Conservation (phyloP, 345 rosid genomes). For the Citrus cavaleriei region DNA sequence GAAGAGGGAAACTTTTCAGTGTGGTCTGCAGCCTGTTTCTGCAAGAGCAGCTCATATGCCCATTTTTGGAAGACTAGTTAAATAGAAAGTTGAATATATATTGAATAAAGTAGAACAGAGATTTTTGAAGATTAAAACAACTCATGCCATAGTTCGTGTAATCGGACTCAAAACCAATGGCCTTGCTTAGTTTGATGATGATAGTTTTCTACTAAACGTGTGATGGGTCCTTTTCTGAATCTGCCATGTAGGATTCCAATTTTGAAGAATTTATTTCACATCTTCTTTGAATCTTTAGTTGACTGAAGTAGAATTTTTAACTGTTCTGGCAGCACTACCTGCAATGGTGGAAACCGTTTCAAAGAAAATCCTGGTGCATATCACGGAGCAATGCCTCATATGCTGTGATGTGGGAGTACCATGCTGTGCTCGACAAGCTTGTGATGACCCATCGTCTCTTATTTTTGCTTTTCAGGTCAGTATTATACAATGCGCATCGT, state of each 20-base stretch:
- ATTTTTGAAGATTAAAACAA: not conserved
- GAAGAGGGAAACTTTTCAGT: not conserved
- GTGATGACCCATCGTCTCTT: slow-evolving; percentile 84
- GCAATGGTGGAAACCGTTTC: slow-evolving; percentile 76
- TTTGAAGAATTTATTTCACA: not conserved
- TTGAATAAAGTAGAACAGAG: not conserved
- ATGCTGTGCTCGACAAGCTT: slow-evolving; percentile 83
- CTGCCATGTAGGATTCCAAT: not conserved
- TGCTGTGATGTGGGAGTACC: slow-evolving; percentile 96
- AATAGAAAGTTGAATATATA: not conserved
- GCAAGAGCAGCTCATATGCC: not conserved
- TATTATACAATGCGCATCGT: slow-evolving; percentile 2
- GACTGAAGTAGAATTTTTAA: slow-evolving; percentile 9
- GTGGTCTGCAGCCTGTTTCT: not conserved
- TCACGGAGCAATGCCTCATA: slow-evolving; percentile 76
- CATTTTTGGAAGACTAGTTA: not conserved
- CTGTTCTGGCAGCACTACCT: slow-evolving; percentile 65
- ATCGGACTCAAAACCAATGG: not conserved
- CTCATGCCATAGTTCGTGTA: not conserved
- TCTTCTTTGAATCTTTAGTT: slow-evolving; percentile 7
- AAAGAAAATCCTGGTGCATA: slow-evolving; percentile 79
- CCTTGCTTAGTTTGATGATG: not conserved
- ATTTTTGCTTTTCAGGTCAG: slow-evolving; percentile 95
- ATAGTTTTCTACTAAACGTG: not conserved
- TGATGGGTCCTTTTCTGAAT: not conserved